Conservation (phyloP, 2,329 filamentous ascomycete genomes). For the Aureobasidium melanogenum region DNA sequence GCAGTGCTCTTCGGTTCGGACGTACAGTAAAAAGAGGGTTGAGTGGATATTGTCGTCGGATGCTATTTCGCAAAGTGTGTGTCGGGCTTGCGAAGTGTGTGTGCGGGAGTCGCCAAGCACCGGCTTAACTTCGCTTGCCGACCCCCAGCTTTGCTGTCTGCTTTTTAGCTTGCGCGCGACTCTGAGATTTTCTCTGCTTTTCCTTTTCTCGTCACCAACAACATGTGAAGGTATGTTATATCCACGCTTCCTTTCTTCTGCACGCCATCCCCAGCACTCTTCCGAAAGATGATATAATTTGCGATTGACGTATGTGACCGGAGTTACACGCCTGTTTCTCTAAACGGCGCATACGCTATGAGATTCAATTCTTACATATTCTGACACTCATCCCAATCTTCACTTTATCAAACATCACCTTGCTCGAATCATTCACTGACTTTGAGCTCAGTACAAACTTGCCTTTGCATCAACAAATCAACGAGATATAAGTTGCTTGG, state of each 20-base stretch:
- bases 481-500: background rate
- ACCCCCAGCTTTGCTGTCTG: background rate
- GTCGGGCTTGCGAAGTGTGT: constrained; percentile 2
- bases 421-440: constrained; percentile 2
- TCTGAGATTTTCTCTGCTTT: constrained; percentile 2
- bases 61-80: background rate
- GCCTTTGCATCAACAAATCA: background rate
- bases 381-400: constrained; percentile 49
- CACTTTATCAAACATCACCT: background rate
- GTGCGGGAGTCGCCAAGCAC: no score
- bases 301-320: constrained; percentile 84
- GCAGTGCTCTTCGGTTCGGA: background rate
- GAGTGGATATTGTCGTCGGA: background rate
- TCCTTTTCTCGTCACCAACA: constrained; percentile 7
- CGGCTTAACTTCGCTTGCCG: no score
- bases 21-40: constrained; percentile 12
- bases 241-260: background rate
- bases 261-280: background rate
- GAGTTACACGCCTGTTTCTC: constrained; percentile 87
- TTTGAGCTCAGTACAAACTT: constrained; percentile 1
- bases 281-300: constrained; percentile 91
- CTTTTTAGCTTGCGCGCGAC: background rate
- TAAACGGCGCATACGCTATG: constrained; percentile 65
- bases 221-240: constrained; percentile 12
- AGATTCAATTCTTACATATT: constrained; percentile 98